phyloP scores from a whole-genome alignment of 495 filamentous ascomycete genomes.

The Talaromyces borbonicus region DNA sequence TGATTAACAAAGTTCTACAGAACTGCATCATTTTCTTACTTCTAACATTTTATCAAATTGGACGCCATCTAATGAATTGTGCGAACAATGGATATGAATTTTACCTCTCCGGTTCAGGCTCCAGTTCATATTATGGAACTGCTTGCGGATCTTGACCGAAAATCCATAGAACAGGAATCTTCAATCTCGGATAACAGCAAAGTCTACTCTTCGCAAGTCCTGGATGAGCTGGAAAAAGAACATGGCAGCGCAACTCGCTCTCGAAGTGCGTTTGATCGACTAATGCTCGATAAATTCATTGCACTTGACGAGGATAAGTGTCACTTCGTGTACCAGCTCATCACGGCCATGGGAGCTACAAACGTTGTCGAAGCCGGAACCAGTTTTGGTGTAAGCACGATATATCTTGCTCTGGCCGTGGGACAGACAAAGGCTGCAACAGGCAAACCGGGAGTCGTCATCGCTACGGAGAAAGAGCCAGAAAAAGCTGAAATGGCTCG shows the following conservation, averaged over 20 bases:
- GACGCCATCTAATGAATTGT: no score
- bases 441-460: conserved; percentile 28
- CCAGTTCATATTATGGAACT: conserved; percentile 14
- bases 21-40: no score
- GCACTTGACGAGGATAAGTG: conserved; percentile 47
- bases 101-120: conserved; percentile 10
- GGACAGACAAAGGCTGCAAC: conserved; percentile 17
- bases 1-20: no score
- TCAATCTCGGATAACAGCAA: conserved; percentile 14
- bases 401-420: conserved; percentile 48
- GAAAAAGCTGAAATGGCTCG: conserved; percentile 36
- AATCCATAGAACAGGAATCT: conserved; percentile 23
- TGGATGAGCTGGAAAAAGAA: conserved; percentile 13
- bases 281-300: conserved; percentile 44
- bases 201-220: conserved; percentile 13
- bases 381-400: conserved; percentile 49
- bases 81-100: no score
- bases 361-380: conserved; percentile 49
- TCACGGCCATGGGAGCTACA: conserved; percentile 30
- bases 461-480: conserved; percentile 48
- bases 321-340: conserved; percentile 41
- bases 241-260: conserved; percentile 5
- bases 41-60: no score
- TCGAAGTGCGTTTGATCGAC: conserved; percentile 18
- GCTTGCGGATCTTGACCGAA: conserved; percentile 19